Conservation (phyloP, 129 eudicot species). For the Sambucus nigra region DNA sequence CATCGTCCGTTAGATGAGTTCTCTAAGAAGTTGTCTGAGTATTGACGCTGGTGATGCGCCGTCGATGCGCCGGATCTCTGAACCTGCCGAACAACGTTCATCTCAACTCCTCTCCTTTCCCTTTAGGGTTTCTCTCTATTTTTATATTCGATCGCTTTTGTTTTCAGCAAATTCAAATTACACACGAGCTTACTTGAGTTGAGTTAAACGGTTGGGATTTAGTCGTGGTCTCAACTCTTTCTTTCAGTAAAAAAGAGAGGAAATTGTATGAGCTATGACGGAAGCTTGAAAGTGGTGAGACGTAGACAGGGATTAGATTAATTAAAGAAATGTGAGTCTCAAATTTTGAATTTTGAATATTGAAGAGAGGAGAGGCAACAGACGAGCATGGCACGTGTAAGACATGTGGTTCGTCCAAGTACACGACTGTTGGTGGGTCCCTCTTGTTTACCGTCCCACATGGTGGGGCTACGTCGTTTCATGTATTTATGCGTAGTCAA, state of each 20-base stretch:
- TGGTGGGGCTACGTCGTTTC: conserved; percentile 18
- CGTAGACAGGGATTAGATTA: neutral
- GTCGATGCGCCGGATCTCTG: conserved; percentile 76
- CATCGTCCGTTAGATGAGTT: conserved; percentile 65
- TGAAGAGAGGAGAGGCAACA: neutral
- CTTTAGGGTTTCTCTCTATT: neutral
- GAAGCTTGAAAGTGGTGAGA: neutral
- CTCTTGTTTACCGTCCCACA: neutral
- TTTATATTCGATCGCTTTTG: neutral
- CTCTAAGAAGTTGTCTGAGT: conserved; percentile 72
- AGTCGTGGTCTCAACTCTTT: neutral
- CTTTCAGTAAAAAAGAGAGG: neutral
- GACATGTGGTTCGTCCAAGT: neutral
- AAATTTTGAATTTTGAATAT: neutral
- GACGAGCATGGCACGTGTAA: conserved; percentile 8
- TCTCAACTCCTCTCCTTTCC: conserved; percentile 8
- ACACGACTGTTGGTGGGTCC: conserved; percentile 7
- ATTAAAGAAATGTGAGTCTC: neutral
- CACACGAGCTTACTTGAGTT: no score
- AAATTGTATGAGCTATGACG: neutral
- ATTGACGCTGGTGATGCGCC: conserved; percentile 85
- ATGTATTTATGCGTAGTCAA: neutral
- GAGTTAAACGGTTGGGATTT: neutral
- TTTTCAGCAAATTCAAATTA: neutral
- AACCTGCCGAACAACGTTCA: conserved; percentile 67